A percentile compares a stretch with the other conserved stretches of the same genome.
These are phyloP conservation scores for Aeminium ludgeri DNA, from an alignment of 495 filamentous ascomycete species.

Conservation along the genomic window DNA sequence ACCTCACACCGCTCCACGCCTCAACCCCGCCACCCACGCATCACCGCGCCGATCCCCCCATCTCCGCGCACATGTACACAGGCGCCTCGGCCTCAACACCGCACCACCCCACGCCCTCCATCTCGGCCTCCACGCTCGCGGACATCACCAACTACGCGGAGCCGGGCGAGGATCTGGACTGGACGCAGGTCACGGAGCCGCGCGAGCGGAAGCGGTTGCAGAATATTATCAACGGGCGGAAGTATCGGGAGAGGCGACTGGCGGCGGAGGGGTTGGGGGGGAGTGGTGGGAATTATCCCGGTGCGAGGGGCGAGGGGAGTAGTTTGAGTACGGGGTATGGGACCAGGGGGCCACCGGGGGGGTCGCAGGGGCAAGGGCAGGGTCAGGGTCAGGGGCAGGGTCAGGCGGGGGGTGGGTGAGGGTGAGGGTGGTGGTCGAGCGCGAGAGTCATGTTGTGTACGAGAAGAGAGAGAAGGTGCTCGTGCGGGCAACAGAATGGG, in stretches of 20 bases:
- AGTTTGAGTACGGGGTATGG: conserved; percentile 14
- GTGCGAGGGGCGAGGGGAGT: conserved; percentile 12
- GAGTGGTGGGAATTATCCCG: conserved; percentile 16
- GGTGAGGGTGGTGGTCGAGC: no score
- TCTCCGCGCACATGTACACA: conserved; percentile 13
- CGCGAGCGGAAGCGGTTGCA: conserved; percentile 15
- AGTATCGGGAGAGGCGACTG: conserved; percentile 14
- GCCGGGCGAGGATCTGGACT: conserved; percentile 16
- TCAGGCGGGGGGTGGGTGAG: not conserved
- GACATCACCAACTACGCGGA: conserved; percentile 18
- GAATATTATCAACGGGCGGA: conserved; percentile 18
- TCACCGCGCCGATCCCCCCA: conserved; percentile 1
- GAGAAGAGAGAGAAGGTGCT: no score
- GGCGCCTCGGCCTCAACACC: conserved; percentile 7
- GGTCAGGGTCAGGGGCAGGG: not conserved
- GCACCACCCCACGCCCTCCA: not conserved
- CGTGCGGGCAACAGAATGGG: no score
- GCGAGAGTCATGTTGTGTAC: no score
- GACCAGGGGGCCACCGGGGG: not conserved
- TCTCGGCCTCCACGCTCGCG: conserved; percentile 11
- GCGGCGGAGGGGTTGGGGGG: conserved; percentile 13
- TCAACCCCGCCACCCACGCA: conserved; percentile 5
- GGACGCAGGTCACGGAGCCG: conserved; percentile 16
- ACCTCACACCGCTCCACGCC: conserved; percentile 8
- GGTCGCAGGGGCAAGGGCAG: not conserved